Percentiles rank a stretch among this genome's conserved stretches.
These are phyloP conservation scores for Parathielavia hyrcaniae DNA, from an alignment of 495 filamentous ascomycete species.

Conservation along the genomic window DNA sequence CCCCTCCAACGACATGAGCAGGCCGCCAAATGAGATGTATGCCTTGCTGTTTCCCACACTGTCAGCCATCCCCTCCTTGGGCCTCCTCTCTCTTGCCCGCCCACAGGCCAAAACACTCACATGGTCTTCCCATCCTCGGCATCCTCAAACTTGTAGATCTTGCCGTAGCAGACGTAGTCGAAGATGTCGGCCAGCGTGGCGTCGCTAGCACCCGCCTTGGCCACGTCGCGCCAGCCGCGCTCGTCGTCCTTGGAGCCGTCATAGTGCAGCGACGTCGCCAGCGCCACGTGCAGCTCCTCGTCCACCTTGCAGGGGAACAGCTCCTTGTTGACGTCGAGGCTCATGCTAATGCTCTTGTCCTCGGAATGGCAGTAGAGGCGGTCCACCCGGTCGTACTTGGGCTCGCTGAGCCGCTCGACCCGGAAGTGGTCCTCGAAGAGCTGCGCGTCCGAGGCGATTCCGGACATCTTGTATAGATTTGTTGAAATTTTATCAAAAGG, in stretches of 20 bases:
- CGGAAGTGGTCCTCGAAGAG: slow-evolving; percentile 91
- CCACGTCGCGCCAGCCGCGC: slow-evolving; percentile 73
- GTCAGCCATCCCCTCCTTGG: slow-evolving; percentile 19
- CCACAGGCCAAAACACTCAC: slow-evolving; percentile 48
- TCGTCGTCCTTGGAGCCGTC: slow-evolving; percentile 69
- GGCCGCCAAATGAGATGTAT: slow-evolving; percentile 85
- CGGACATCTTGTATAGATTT: slow-evolving; percentile 34
- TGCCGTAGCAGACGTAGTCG: slow-evolving; percentile 96
- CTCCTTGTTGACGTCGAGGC: slow-evolving; percentile 90
- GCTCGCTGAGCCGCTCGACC: slow-evolving; percentile 64
- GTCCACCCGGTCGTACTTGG: slow-evolving; percentile 92
- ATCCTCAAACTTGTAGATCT: slow-evolving; percentile 96
- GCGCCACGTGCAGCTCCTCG: slow-evolving; percentile 68
- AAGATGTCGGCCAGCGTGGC: slow-evolving; percentile 80
- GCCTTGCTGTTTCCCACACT: slow-evolving; percentile 58
- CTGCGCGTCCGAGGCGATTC: slow-evolving; percentile 64
- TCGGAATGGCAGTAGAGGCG: slow-evolving; percentile 70
- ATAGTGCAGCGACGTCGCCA: slow-evolving; percentile 77
- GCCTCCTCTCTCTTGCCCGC: too few relatives aligned
- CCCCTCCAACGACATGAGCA: slow-evolving; percentile 83
- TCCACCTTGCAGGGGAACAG: slow-evolving; percentile 70
- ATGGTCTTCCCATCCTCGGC: slow-evolving; percentile 69
- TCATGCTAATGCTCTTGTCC: slow-evolving; percentile 58
- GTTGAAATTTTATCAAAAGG: slow-evolving; percentile 19
- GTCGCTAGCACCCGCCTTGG: slow-evolving; percentile 50